These are phyloP conservation scores for Podaxis mareebaensis DNA, from an alignment of 768 basidiomycete species.

Conservation along the genomic window DNA sequence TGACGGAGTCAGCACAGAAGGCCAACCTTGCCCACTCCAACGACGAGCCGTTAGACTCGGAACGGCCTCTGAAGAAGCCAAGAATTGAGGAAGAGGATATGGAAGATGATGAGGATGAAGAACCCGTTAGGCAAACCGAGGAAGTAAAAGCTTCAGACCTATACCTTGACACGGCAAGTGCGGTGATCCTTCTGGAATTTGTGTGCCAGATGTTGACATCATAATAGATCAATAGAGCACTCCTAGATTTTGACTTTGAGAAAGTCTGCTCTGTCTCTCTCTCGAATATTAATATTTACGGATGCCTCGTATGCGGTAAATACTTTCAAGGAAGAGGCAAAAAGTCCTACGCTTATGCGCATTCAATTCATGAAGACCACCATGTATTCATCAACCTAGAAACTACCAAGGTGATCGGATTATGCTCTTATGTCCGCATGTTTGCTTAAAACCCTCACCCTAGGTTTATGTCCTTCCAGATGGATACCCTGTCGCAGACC, in stretches of 20 bases:
- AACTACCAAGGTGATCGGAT: constrained; percentile 77
- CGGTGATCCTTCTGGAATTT: constrained; percentile 16
- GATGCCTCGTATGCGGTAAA: constrained; percentile 96
- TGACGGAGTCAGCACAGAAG: constrained; percentile 18
- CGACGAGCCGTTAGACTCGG: constrained; percentile 18
- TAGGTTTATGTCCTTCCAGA: constrained; percentile 98
- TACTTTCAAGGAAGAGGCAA: constrained; percentile 98
- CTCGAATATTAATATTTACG: constrained; percentile 96
- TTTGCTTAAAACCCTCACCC: constrained; percentile 19
- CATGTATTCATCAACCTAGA: constrained; percentile 97
- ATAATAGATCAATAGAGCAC: constrained; percentile 80
- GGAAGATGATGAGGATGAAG: constrained; percentile 35
- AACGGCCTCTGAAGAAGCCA: constrained; percentile 38
- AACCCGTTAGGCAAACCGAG: constrained; percentile 25
- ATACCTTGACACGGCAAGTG: constrained; percentile 89
- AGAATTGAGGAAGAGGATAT: constrained; percentile 23
- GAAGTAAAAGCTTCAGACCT: constrained; percentile 71
- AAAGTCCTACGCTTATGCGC: constrained; percentile 92
- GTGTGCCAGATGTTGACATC: constrained; percentile 12
- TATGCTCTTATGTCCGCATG: constrained; percentile 16
- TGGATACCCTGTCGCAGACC: constrained; percentile 95
- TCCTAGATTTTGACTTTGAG: constrained; percentile 98
- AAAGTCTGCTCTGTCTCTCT: constrained; percentile 97
- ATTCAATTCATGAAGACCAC: constrained; percentile 97
- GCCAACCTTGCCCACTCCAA: constrained; percentile 16